These are phyloP conservation scores for Sordariomycetes sp. DNA, from an alignment of 2,329 filamentous ascomycete genomes.

Conservation along the genomic window DNA sequence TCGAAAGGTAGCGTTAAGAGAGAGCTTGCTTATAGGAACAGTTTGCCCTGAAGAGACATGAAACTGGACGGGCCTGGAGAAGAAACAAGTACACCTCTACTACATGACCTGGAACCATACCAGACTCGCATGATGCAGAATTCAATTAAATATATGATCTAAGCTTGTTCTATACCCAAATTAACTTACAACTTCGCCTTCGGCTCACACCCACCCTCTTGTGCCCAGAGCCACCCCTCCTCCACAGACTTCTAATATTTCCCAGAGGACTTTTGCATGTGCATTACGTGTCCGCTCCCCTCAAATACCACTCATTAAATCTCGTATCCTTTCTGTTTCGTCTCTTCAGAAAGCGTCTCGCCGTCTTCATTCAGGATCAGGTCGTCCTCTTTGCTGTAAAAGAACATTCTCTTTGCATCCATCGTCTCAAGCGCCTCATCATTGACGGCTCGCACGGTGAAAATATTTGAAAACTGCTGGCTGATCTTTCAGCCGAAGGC, in stretches of 20 bases:
- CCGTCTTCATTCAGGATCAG: slow-evolving; percentile 42
- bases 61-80: too few species aligned
- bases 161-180: too few species aligned
- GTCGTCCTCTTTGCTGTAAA: slow-evolving; percentile 43
- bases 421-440: slow-evolving; percentile 19
- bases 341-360: slow-evolving; percentile 35
- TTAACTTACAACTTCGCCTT: background rate
- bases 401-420: slow-evolving; percentile 32
- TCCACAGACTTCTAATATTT: slow-evolving; percentile 36
- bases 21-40: too few species aligned
- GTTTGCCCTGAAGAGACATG: too few species aligned
- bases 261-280: slow-evolving; percentile 39
- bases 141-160: too few species aligned
- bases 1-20: too few species aligned
- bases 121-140: too few species aligned
- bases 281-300: slow-evolving; percentile 44
- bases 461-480: background rate
- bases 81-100: too few species aligned
- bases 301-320: slow-evolving; percentile 39
- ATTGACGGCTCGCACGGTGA: slow-evolving; percentile 9
- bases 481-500: background rate
- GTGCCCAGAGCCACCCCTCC: background rate
- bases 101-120: too few species aligned
- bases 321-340: slow-evolving; percentile 30
- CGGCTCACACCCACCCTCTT: background rate